Evolutionary conservation across 495 filamentous ascomycete genomes (phyloP).

Genomic region (Daldinia bambusicola): DNA sequence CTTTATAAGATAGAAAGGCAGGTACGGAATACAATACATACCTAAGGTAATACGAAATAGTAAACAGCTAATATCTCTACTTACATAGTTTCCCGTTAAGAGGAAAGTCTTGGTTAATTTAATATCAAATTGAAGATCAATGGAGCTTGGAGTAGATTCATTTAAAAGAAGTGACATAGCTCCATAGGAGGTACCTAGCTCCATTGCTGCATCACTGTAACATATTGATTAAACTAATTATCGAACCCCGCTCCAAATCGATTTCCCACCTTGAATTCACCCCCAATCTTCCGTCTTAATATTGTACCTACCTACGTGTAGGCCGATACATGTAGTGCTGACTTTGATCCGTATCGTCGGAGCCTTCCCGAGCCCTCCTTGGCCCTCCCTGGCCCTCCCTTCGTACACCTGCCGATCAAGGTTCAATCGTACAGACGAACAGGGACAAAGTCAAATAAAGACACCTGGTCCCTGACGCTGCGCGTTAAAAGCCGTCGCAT

Average conservation of each 20-base stretch:
- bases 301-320: conserved; percentile 1
- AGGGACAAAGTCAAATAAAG: conserved; percentile 13
- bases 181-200: too few relatives aligned
- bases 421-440: conserved; percentile 1
- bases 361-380: too few relatives aligned
- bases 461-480: neutral
- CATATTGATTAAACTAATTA: conserved; percentile 25
- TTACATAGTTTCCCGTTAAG: too few relatives aligned
- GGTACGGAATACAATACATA: neutral
- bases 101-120: conserved; percentile 1
- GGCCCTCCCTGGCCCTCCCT: too few relatives aligned
- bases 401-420: conserved; percentile 15
- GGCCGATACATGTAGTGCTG: conserved; percentile 2
- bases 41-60: too few relatives aligned
- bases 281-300: conserved; percentile 1
- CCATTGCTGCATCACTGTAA: conserved; percentile 12
- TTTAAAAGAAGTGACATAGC: conserved; percentile 17
- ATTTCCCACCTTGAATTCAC: conserved; percentile 1
- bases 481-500: conserved; percentile 19
- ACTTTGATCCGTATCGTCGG: conserved; percentile 10
- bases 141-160: conserved; percentile 3
- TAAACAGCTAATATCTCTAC: too few relatives aligned
- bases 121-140: conserved; percentile 10
- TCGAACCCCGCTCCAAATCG: conserved; percentile 30
- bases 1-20: neutral